Percentiles rank a stretch among this genome's conserved stretches.
Conservation (phyloP, 2,329 filamentous ascomycete species). For the Cytospora leucostoma region DNA sequence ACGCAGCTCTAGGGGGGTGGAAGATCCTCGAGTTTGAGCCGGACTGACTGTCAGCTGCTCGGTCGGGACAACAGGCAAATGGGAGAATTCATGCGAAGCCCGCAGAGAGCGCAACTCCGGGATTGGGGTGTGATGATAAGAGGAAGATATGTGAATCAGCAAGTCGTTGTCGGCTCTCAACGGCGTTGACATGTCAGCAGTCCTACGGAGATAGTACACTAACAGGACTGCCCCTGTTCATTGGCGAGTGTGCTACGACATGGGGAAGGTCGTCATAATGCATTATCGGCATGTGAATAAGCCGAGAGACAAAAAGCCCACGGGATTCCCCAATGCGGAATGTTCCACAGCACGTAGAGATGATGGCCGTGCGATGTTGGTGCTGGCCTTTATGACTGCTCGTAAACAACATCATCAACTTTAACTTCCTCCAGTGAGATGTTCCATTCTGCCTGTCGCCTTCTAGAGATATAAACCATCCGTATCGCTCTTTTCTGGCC, state of each 20-base stretch:
- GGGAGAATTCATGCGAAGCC: neutral
- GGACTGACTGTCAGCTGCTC: neutral
- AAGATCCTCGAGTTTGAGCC: too few species aligned
- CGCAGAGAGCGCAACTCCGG: neutral
- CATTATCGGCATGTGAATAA: neutral
- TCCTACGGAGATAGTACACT: neutral
- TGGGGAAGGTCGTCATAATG: neutral
- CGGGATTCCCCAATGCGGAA: neutral
- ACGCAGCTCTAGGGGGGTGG: too few species aligned
- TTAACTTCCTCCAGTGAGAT: too few species aligned
- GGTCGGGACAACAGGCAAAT: neutral
- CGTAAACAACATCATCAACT: neutral
- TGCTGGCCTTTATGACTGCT: neutral
- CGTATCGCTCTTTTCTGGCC: neutral
- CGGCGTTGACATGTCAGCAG: neutral
- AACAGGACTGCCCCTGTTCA: neutral
- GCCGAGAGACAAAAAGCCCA: neutral
- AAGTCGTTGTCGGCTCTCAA: neutral
- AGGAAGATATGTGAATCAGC: neutral
- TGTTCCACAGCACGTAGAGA: neutral
- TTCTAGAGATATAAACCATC: neutral
- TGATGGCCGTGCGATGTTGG: neutral
- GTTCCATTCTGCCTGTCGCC: too few species aligned
- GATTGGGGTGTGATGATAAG: neutral
- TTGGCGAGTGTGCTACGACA: neutral